Percentiles rank a stretch among this genome's conserved stretches.
These are phyloP conservation scores for Lentinula aciculospora DNA, from an alignment of 768 basidiomycete genomes.

Conservation along the genomic window DNA sequence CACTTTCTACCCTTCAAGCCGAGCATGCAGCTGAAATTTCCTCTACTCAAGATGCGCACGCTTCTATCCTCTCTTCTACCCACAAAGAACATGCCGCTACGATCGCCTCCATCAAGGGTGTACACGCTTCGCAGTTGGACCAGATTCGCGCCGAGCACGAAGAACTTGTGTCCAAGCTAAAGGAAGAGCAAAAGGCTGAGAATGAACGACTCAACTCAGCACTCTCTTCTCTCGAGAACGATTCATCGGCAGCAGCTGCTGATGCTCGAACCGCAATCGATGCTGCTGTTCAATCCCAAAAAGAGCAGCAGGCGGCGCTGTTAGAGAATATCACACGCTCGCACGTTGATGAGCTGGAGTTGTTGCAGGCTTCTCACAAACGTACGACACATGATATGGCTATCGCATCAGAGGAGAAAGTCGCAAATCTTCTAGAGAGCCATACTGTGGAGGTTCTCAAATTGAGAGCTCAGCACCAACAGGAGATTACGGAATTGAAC, in stretches of 20 bases:
- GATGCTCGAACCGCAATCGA: slow-evolving; percentile 43
- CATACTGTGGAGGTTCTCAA: slow-evolving; percentile 37
- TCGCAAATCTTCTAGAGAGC: slow-evolving; percentile 23
- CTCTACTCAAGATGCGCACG: slow-evolving; percentile 57
- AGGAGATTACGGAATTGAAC: slow-evolving; percentile 35
- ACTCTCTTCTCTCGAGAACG: slow-evolving; percentile 40
- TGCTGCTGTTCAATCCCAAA: slow-evolving; percentile 35
- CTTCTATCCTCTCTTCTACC: slow-evolving; percentile 36
- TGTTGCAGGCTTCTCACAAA: slow-evolving; percentile 44
- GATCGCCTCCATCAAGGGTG: slow-evolving; percentile 53
- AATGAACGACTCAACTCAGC: slow-evolving; percentile 39
- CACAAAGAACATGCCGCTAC: slow-evolving; percentile 35
- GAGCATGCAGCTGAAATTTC: slow-evolving; percentile 57
- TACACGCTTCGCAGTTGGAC: slow-evolving; percentile 54
- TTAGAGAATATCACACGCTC: slow-evolving; percentile 50
- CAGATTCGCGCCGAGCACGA: slow-evolving; percentile 59
- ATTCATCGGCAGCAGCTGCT: slow-evolving; percentile 27
- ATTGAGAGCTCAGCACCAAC: slow-evolving; percentile 44
- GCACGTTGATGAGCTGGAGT: slow-evolving; percentile 50
- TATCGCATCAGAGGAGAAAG: slow-evolving; percentile 27
- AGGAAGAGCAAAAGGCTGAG: slow-evolving; percentile 49
- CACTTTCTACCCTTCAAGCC: slow-evolving; percentile 53
- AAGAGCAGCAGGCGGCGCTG: slow-evolving; percentile 50
- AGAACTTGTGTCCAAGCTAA: slow-evolving; percentile 41
- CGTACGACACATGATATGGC: slow-evolving; percentile 25